A percentile compares a stretch with the other conserved stretches of the same genome.
These are phyloP conservation scores for Trichoderma afroharzianum DNA, from an alignment of 2,329 filamentous ascomycete genomes.

Conservation along the genomic window DNA sequence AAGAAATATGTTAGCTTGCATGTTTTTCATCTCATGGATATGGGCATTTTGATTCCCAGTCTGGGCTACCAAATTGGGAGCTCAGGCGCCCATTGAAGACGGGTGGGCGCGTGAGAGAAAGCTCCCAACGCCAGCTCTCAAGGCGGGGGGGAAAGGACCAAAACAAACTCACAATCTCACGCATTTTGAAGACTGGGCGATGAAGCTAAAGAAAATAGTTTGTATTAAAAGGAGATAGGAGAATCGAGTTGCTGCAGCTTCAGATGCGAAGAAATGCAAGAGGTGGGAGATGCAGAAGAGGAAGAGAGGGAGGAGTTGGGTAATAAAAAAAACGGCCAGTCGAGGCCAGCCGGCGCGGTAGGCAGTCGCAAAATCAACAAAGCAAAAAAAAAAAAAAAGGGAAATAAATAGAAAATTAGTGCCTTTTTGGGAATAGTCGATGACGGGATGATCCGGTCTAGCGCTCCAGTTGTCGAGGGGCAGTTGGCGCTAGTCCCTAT, in stretches of 20 bases:
- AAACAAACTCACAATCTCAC: slow-evolving; percentile 20
- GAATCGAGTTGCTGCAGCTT: slow-evolving; percentile 12
- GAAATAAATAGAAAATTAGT: background rate
- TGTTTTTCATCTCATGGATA: background rate
- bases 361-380: slow-evolving; percentile 17
- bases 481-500: background rate
- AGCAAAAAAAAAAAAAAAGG: slow-evolving; percentile 4
- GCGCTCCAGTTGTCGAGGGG: background rate
- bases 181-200: slow-evolving; percentile 16
- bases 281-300: slow-evolving; percentile 2
- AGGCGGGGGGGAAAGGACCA: background rate
- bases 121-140: slow-evolving; percentile 1
- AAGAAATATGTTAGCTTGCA: background rate
- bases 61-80: background rate
- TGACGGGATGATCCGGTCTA: slow-evolving; percentile 18
- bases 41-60: background rate
- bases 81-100: background rate
- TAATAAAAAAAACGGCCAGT: slow-evolving; percentile 15
- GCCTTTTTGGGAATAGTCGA: background rate
- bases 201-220: slow-evolving; percentile 5
- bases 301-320: slow-evolving; percentile 10
- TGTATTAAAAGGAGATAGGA: slow-evolving; percentile 9
- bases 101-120: slow-evolving; percentile 5
- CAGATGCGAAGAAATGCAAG: slow-evolving; percentile 4
- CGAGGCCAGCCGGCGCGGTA: slow-evolving; percentile 13